Evolutionary conservation across 2,329 filamentous ascomycete genomes (phyloP), one percentile per base, ranked within the genome.

Genomic region (Diaporthe caulivora): DNA sequence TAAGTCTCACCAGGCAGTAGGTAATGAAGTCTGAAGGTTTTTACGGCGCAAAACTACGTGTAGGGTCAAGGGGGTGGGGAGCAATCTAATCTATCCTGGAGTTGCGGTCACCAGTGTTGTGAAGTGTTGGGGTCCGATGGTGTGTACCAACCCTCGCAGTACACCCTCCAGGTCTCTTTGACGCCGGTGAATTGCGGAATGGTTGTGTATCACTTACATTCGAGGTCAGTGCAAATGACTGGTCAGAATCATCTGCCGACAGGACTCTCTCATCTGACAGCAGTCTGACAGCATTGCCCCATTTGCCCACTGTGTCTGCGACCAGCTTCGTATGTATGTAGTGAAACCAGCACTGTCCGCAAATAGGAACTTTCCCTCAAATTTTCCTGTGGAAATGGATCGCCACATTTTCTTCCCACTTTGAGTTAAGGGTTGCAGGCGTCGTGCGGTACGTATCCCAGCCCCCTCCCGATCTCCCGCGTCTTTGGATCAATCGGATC

Each of bases 261-360:
- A 57, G 31, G 54, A 37, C 21, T 57, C 53, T 55, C 26, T 17
- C 9, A 5, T 57, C 29, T 57, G 31, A 37, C 54, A 37, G 31
- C 54, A 40, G 54, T 57, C 54, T 57, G 54, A 57, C 54, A 57
- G 31, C 31, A 37, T n/a, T n/a, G n/a, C n/a, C n/a, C n/a, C n/a
- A n/a, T n/a, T n/a, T n/a, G n/a, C n/a, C n/a, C n/a, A n/a, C n/a
- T n/a, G n/a, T 37, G 29, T 18, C 21, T 31, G 18, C 31, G 2
- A 29, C 29, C 53, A 3, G 18, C 31, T 57, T 31, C 9, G 29
- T 31, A 18, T 24, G 21, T 24, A 51, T 51, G 17, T 11, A 37
- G 31, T 57, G 31, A 18, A 17, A 57, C 31, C 31, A 13, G 21
- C 54, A 55, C 26, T 34, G 53, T 34, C 49, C 29, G 49, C n/a